Evolutionary conservation across 768 basidiomycete species (phyloP).

Genomic region (Macrolepiota fuliginosa): DNA sequence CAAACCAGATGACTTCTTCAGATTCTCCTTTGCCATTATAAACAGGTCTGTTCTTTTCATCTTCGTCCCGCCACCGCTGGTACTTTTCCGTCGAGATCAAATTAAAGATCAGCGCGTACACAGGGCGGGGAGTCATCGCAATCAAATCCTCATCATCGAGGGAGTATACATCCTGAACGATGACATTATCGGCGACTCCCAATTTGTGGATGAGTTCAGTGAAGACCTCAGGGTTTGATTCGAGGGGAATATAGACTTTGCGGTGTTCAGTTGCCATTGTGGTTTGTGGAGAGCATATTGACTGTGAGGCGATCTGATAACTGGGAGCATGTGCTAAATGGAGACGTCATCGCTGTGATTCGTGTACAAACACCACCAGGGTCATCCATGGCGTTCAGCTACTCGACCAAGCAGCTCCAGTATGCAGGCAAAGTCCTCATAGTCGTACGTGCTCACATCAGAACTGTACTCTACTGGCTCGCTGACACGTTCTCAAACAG

Average conservation of each 20-base stretch:
- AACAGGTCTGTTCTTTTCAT: constrained; percentile 20
- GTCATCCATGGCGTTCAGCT: constrained; percentile 32
- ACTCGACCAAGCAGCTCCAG: constrained; percentile 23
- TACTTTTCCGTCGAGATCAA: constrained; percentile 25
- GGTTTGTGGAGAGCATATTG: background rate
- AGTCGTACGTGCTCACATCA: constrained; percentile 30
- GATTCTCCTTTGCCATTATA: constrained; percentile 28
- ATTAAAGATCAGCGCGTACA: constrained; percentile 28
- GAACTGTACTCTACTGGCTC: background rate
- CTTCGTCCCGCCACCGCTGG: constrained; percentile 17
- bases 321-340: background rate
- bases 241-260: constrained; percentile 32
- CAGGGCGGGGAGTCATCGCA: constrained; percentile 29
- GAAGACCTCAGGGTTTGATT: constrained; percentile 36
- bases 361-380: background rate
- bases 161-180: constrained; percentile 33
- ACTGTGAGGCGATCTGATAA: background rate
- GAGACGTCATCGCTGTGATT: background rate
- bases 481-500: constrained; percentile 25
- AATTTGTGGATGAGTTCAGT: constrained; percentile 30
- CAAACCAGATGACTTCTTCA: constrained; percentile 34
- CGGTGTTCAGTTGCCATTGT: constrained; percentile 13
- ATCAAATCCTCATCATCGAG: constrained; percentile 30
- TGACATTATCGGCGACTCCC: constrained; percentile 23
- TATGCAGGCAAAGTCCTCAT: constrained; percentile 41